A percentile compares a stretch with the other conserved stretches of the same genome.
phyloP scores from a whole-genome alignment of 257 asterid species.

The Nicotiana knightiana region DNA sequence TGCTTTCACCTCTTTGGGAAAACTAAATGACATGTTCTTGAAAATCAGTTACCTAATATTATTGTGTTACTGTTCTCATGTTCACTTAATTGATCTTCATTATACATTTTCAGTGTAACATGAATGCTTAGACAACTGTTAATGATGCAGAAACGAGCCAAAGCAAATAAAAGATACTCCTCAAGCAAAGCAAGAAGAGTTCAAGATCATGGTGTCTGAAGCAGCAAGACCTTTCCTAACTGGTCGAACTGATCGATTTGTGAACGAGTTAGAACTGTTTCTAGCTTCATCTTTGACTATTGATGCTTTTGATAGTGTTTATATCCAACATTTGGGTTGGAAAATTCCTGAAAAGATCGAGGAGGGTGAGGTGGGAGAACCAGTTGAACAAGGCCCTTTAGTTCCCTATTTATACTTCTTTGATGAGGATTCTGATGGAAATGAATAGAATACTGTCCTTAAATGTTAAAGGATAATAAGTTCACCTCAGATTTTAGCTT shows the following conservation, averaged over 20 bases:
- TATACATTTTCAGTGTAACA: not conserved
- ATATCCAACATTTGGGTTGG: conserved; percentile 58
- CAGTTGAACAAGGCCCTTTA: conserved; percentile 23
- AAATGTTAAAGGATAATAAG: not conserved
- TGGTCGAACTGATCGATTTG: conserved; percentile 58
- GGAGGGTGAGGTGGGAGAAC: conserved; percentile 23
- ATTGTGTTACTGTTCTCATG: not conserved
- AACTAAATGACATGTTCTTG: not conserved
- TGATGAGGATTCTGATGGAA: conserved; percentile 45
- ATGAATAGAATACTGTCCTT: conserved; percentile 6
- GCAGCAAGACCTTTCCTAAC: conserved; percentile 59
- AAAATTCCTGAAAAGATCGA: conserved; percentile 26
- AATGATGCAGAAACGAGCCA: conserved; percentile 44
- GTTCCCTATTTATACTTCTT: conserved; percentile 51
- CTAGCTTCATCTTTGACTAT: conserved; percentile 66
- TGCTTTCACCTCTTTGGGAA: not conserved
- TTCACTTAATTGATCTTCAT: not conserved
- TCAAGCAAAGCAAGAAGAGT: conserved; percentile 38
- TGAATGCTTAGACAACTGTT: not conserved
- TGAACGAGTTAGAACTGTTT: conserved; percentile 58
- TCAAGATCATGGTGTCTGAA: conserved; percentile 35
- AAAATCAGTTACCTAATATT: not conserved
- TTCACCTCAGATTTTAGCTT: not conserved
- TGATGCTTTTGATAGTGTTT: conserved; percentile 58
- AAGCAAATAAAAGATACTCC: conserved; percentile 20